phyloP scores from a whole-genome alignment of 371 early-diverging fungal species.

The Actinomortierella wolfii region DNA sequence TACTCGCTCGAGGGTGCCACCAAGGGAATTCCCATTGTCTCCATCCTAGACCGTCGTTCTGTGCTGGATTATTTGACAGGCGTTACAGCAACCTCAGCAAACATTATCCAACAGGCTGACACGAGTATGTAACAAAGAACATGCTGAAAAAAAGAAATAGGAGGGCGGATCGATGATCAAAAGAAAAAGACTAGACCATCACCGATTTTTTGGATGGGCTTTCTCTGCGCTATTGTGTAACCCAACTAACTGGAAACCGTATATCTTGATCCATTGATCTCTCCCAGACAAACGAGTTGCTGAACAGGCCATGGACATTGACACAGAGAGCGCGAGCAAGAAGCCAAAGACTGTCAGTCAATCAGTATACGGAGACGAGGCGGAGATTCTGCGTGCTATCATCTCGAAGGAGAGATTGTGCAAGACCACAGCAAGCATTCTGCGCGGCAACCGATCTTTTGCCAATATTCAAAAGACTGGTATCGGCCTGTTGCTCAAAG shows the following conservation, averaged over 20 bases:
- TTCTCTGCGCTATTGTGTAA: no score
- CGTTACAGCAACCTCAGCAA: constrained; percentile 57
- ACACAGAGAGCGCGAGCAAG: constrained; percentile 17
- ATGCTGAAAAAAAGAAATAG: neutral
- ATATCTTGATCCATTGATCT: neutral
- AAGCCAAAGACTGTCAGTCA: constrained; percentile 46
- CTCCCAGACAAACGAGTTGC: neutral
- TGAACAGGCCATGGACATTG: neutral
- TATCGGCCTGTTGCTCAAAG: constrained; percentile 33
- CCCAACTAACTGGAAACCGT: no score
- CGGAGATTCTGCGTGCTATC: constrained; percentile 47
- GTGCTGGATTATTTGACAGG: constrained; percentile 80
- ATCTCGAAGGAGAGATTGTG: constrained; percentile 52
- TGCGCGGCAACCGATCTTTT: constrained; percentile 49
- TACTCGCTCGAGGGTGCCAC: constrained; percentile 72
- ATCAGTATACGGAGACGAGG: constrained; percentile 43
- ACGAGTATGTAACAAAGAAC: constrained; percentile 13
- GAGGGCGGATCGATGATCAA: no score
- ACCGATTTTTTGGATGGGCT: no score
- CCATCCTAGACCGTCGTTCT: constrained; percentile 71
- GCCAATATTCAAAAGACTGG: constrained; percentile 46
- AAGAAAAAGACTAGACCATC: no score
- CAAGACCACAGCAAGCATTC: constrained; percentile 49
- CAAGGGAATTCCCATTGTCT: constrained; percentile 68
- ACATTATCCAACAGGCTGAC: constrained; percentile 44